Evolutionary conservation across 352 stramenopile genomes (phyloP).

Genomic region (Globisporangium lucens): DNA sequence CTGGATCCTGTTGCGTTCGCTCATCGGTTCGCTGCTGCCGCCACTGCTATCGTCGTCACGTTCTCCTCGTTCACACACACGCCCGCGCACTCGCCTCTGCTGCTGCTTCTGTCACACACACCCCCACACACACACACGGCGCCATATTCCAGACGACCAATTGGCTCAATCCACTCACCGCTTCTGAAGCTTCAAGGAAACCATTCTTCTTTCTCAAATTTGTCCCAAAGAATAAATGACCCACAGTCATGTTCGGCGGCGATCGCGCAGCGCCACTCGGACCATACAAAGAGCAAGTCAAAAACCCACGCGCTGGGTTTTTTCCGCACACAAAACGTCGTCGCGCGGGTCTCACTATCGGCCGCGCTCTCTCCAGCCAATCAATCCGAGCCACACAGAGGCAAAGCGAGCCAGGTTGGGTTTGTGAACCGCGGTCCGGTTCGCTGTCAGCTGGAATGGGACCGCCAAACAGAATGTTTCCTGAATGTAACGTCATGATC

Average conservation of each 20-base stretch:
- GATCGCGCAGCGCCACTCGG: background rate
- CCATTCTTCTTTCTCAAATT: conserved; percentile 82
- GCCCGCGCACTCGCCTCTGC: background rate
- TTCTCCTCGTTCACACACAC: background rate
- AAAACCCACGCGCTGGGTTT: conserved; percentile 2
- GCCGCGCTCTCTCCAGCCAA: conserved; percentile 17
- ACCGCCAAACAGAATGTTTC: conserved; percentile 8
- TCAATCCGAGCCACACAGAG: conserved; percentile 7
- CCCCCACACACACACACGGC: background rate
- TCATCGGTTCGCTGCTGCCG: background rate
- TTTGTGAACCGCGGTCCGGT: conserved; percentile 9
- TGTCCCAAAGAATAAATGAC: conserved; percentile 84
- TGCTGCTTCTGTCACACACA: background rate
- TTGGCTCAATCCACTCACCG: conserved; percentile 49
- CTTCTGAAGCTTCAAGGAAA: conserved; percentile 90
- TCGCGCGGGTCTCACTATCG: background rate
- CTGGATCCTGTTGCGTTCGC: background rate
- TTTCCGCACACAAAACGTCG: conserved; percentile 7
- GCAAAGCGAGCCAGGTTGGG: background rate
- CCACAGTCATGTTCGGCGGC: background rate
- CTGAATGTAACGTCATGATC: background rate
- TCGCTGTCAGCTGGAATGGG: background rate
- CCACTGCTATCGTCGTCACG: background rate
- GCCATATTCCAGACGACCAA: background rate
- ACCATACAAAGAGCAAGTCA: conserved; percentile 24